phyloP scores from a whole-genome alignment of 345 rosid genomes.

The Diplotaxis tenuifolia region DNA sequence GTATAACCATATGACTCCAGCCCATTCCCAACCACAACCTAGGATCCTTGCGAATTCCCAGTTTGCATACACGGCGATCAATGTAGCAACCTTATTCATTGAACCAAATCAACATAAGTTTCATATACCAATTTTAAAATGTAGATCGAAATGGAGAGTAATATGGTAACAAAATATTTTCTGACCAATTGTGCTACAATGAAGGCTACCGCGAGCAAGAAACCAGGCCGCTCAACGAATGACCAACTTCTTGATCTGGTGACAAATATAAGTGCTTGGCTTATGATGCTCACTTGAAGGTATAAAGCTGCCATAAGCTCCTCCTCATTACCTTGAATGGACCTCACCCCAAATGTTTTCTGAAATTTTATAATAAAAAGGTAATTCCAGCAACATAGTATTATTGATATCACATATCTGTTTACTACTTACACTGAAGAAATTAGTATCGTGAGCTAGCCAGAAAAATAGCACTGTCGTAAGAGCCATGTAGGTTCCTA shows the following conservation, averaged over 20 bases:
- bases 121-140: background rate
- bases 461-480: background rate
- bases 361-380: conserved; percentile 24
- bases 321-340: conserved; percentile 38
- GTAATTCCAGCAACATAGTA: background rate
- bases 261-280: conserved; percentile 42
- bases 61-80: background rate
- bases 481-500: background rate
- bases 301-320: conserved; percentile 73
- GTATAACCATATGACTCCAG: background rate
- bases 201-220: conserved; percentile 56
- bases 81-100: conserved; percentile 34
- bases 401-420: background rate
- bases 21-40: background rate
- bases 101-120: background rate
- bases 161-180: background rate
- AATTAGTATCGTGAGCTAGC: conserved; percentile 15
- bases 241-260: conserved; percentile 87
- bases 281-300: conserved; percentile 77
- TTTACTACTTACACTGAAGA: conserved; percentile 55
- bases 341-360: conserved; percentile 51
- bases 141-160: background rate
- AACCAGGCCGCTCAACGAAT: conserved; percentile 62
- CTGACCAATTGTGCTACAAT: conserved; percentile 65
- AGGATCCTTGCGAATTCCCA: background rate